These are phyloP conservation scores for Aspergillus glaucus DNA, from an alignment of 2,329 filamentous ascomycete genomes.

Conservation along the genomic window DNA sequence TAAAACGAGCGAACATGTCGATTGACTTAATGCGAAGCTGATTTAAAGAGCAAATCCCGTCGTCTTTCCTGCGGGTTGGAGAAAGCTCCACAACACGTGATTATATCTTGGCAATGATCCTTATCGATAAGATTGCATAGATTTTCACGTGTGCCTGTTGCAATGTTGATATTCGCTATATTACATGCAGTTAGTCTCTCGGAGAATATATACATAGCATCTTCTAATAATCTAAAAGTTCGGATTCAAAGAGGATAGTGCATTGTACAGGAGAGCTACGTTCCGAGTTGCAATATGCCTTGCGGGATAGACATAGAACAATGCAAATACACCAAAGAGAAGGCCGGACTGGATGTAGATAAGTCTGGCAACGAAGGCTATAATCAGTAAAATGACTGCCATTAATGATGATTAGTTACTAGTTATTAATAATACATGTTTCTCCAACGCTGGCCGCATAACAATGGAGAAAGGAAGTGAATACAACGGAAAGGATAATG, in stretches of 20 bases:
- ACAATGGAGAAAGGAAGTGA: neutral
- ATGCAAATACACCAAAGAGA: too few species aligned
- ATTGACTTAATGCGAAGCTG: slow-evolving; percentile 8
- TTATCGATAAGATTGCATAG: slow-evolving; percentile 7
- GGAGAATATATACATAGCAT: too few species aligned
- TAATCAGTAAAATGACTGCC: neutral
- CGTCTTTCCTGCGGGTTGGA: neutral
- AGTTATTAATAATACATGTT: neutral
- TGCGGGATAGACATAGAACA: too few species aligned
- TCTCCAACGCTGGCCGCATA: neutral
- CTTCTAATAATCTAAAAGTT: too few species aligned
- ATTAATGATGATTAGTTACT: neutral
- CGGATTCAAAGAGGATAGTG: too few species aligned
- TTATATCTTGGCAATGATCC: slow-evolving; percentile 2
- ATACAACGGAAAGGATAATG: neutral
- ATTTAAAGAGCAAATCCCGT: slow-evolving; percentile 9
- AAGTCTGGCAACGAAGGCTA: neutral
- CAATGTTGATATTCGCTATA: too few species aligned
- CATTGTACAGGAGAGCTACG: too few species aligned
- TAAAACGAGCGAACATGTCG: slow-evolving; percentile 25
- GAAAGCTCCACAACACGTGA: slow-evolving; percentile 15
- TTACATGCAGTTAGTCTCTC: too few species aligned
- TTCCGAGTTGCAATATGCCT: too few species aligned
- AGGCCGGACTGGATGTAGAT: neutral
- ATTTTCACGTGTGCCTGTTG: too few species aligned